Conservation (phyloP, 1,139 yeast genomes). For the Suhomyces taliae region DNA sequence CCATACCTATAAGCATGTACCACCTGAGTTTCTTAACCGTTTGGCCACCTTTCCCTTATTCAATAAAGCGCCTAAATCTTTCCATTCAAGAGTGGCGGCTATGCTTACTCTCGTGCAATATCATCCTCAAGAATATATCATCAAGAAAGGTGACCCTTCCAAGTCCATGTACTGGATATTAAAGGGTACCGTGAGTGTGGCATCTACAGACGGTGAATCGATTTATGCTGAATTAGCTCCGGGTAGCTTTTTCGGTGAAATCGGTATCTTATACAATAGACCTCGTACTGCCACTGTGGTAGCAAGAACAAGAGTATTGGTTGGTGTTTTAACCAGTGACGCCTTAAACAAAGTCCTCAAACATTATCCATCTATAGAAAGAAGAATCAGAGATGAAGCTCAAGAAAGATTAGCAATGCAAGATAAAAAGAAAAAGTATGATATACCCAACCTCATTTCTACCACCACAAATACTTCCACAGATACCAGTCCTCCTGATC, state of each 20-base stretch:
- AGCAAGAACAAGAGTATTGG: slow-evolving; percentile 64
- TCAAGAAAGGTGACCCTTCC: slow-evolving; percentile 72
- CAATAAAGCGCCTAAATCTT: slow-evolving; percentile 63
- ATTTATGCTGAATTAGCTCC: slow-evolving; percentile 66
- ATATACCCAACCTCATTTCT: slow-evolving; percentile 13
- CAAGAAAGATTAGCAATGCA: slow-evolving; percentile 73
- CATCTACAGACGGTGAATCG: slow-evolving; percentile 75
- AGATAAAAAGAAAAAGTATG: slow-evolving; percentile 51
- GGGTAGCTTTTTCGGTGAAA: slow-evolving; percentile 77
- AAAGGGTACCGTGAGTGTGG: slow-evolving; percentile 70
- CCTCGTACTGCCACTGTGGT: slow-evolving; percentile 80
- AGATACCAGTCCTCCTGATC: neutral
- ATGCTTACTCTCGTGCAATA: slow-evolving; percentile 58
- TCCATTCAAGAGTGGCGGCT: slow-evolving; percentile 59
- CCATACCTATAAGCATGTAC: slow-evolving; percentile 25
- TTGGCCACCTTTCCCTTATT: slow-evolving; percentile 62
- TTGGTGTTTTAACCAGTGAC: slow-evolving; percentile 68
- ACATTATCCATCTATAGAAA: slow-evolving; percentile 63
- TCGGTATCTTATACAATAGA: slow-evolving; percentile 70
- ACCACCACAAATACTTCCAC: slow-evolving; percentile 2
- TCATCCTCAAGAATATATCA: slow-evolving; percentile 67
- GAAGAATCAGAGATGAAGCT: slow-evolving; percentile 73
- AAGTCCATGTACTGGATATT: slow-evolving; percentile 79
- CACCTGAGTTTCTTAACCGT: slow-evolving; percentile 52
- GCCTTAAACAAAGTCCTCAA: slow-evolving; percentile 59